phyloP scores from a whole-genome alignment of 768 basidiomycete species.

The Leccinellum rugosiceps region DNA sequence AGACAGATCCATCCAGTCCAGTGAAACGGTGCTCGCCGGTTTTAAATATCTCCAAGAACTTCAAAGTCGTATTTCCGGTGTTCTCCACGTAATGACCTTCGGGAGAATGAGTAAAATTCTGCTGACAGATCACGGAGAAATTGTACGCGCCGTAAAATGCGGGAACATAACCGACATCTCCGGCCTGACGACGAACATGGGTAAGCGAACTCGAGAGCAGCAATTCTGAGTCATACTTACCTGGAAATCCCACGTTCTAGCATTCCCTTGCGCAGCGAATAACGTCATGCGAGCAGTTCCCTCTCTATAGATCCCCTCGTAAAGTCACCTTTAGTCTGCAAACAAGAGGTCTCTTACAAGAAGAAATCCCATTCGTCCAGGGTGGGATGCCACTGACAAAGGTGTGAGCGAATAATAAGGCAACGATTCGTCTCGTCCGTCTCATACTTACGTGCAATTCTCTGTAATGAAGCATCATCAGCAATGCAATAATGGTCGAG shows the following conservation, averaged over 20 bases:
- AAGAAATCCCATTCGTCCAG: slow-evolving; percentile 64
- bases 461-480: slow-evolving; percentile 26
- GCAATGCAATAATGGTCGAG: not conserved
- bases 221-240: slow-evolving; percentile 24
- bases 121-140: not conserved
- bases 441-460: slow-evolving; percentile 50
- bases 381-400: slow-evolving; percentile 62
- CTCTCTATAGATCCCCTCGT: slow-evolving; percentile 34
- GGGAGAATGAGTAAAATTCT: not conserved
- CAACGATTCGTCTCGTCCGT: not conserved
- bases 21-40: slow-evolving; percentile 26
- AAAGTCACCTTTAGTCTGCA: not conserved
- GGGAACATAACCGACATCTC: slow-evolving; percentile 21
- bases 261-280: slow-evolving; percentile 51
- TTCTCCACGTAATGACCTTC: slow-evolving; percentile 55
- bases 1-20: not conserved
- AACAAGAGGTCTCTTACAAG: slow-evolving; percentile 37
- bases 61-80: slow-evolving; percentile 46
- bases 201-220: not conserved
- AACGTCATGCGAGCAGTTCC: slow-evolving; percentile 54
- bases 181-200: slow-evolving; percentile 6
- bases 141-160: slow-evolving; percentile 8
- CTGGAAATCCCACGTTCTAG: slow-evolving; percentile 58
- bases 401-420: not conserved
- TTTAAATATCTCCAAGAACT: slow-evolving; percentile 48